Conservation (phyloP, 768 basidiomycete species). For the Pisolithus marmoratus region DNA sequence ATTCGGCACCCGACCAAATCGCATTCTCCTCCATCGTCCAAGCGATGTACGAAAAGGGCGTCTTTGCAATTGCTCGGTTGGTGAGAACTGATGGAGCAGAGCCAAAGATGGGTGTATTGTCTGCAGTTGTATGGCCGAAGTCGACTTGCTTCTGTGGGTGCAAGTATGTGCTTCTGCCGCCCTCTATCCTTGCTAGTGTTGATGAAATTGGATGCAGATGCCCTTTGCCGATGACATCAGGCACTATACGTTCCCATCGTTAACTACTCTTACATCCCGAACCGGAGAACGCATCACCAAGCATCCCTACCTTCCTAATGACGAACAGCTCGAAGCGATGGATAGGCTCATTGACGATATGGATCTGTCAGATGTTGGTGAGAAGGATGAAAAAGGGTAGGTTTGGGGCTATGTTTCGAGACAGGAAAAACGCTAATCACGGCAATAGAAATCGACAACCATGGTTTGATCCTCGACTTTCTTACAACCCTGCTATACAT, state of each 20-base stretch:
- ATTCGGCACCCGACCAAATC: slow-evolving; percentile 64
- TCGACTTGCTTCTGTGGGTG: slow-evolving; percentile 83
- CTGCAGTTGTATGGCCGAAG: slow-evolving; percentile 54
- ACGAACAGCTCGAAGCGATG: slow-evolving; percentile 77
- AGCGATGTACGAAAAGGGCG: slow-evolving; percentile 63
- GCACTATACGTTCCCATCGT: slow-evolving; percentile 79
- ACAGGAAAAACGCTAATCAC: not conserved
- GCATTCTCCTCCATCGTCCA: slow-evolving; percentile 83
- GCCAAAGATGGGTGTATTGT: slow-evolving; percentile 80
- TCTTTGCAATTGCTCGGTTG: slow-evolving; percentile 80
- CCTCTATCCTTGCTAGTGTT: not conserved
- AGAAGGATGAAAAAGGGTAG: slow-evolving; percentile 72
- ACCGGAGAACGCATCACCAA: slow-evolving; percentile 67
- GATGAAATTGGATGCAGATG: slow-evolving; percentile 49
- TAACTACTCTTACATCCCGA: slow-evolving; percentile 66
- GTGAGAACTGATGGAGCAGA: slow-evolving; percentile 67
- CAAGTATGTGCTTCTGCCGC: slow-evolving; percentile 45
- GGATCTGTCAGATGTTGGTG: slow-evolving; percentile 77
- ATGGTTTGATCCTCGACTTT: slow-evolving; percentile 75
- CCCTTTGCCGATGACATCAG: slow-evolving; percentile 95
- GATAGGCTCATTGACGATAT: slow-evolving; percentile 81
- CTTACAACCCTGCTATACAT: slow-evolving; percentile 88
- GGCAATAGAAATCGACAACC: slow-evolving; percentile 47
- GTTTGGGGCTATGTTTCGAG: slow-evolving; percentile 10
- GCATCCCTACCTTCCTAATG: slow-evolving; percentile 81